A percentile compares a stretch with the other conserved stretches of the same genome.
These are phyloP conservation scores for Gynandropsis gynandra DNA, from an alignment of 345 rosid species.

Conservation along the genomic window DNA sequence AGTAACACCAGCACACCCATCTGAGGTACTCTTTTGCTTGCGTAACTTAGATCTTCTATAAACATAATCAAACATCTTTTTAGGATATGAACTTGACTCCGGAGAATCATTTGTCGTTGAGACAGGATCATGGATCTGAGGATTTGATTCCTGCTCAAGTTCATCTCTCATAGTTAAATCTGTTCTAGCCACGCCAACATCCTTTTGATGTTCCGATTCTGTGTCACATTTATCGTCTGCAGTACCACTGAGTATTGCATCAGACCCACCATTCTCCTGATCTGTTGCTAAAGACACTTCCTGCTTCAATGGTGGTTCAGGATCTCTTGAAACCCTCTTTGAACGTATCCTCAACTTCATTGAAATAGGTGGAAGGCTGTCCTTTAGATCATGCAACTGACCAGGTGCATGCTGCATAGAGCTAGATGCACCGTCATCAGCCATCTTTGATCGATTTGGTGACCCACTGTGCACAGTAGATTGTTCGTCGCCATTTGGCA, in stretches of 20 bases:
- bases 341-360: conserved; percentile 40
- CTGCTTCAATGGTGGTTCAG: conserved; percentile 32
- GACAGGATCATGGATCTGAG: conserved; percentile 30
- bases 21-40: conserved; percentile 37
- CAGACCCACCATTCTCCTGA: conserved; percentile 29
- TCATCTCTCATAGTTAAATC: conserved; percentile 26
- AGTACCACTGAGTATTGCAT: conserved; percentile 26
- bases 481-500: conserved; percentile 29
- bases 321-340: conserved; percentile 30
- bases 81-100: conserved; percentile 34
- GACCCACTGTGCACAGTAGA: conserved; percentile 30
- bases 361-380: conserved; percentile 34
- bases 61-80: conserved; percentile 66
- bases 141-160: conserved; percentile 30
- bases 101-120: conserved; percentile 28
- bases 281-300: conserved; percentile 27
- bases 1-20: conserved; percentile 29
- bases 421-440: conserved; percentile 23
- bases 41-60: conserved; percentile 64
- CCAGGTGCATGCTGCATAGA: conserved; percentile 24
- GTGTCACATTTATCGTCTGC: conserved; percentile 28
- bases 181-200: conserved; percentile 22
- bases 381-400: conserved; percentile 34
- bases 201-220: conserved; percentile 26
- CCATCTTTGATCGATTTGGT: conserved; percentile 22